Base-by-base conservation (phyloP, 140 eudicot genomes). In the Anethum foeniculum region DNA sequence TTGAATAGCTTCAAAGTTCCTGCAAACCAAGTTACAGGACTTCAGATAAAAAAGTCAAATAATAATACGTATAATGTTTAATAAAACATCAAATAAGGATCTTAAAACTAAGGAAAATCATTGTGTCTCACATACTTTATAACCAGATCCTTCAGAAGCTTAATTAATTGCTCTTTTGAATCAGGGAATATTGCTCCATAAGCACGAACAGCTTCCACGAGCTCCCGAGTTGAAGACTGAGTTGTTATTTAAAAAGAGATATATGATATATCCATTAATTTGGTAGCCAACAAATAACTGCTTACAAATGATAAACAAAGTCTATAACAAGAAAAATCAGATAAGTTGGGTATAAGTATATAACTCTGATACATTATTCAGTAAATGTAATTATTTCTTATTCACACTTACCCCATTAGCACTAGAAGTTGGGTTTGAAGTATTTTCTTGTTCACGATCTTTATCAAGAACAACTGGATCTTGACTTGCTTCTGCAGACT, bases 131-230 rank as follows among this genome's bases (percentile, higher is more conserved):
- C 84, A 64, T 86, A 92, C 99, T 88, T 92, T 36, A 81, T 85
- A 84, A 89, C 86, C 41, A 95, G 87, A 83, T 92, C 89, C 77
- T 85, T 90, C 83, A 91, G 86, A 51, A 95, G 96, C 85, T 85
- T 91, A 73, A 85, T 88, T 74, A 92, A 86, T 64, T 95, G 92
- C 79, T 86, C 83, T 76, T 90, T 97, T 81, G 99, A 92, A 92
- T 95, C 93, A 87, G 93, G 92, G 78, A 95, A 92, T 82, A 95
- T 89, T 56, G 84, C 92, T 82, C 90, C 96, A 88, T 89, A 95
- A 34, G 99, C 99, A 41, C 97, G 92, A 80, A 95, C 86, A 77
- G 97, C 99, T 88, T 92, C 97, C 79, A 88, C 97, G 65, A 92
- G 87, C 77, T 95, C 95, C 85, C 90, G 90, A 84, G 90, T 88